Evolutionary conservation across 176 grass and related monocot species (phyloP).

Genomic region (Oropetium thomaeum): DNA sequence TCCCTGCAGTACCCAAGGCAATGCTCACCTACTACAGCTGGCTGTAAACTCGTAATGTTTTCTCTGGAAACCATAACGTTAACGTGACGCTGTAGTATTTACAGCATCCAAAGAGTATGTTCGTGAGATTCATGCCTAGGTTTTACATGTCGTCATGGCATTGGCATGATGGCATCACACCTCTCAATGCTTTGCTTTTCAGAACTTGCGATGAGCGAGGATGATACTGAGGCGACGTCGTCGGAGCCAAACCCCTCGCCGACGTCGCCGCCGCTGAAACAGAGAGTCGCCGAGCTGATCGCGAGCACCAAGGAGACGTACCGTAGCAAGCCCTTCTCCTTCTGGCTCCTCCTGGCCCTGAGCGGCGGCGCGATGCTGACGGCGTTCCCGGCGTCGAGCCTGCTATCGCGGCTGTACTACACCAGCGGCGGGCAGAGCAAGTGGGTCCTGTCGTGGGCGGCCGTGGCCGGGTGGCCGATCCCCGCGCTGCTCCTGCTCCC

Average conservation of each 20-base stretch:
- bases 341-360: slow-evolving; percentile 45
- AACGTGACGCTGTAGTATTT: too few relatives aligned
- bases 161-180: too few relatives aligned
- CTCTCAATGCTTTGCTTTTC: slow-evolving; percentile 8
- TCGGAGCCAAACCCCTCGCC: not conserved
- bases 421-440: slow-evolving; percentile 77
- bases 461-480: slow-evolving; percentile 78
- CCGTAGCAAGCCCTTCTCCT: slow-evolving; percentile 45
- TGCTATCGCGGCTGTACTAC: slow-evolving; percentile 80
- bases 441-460: slow-evolving; percentile 85
- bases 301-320: slow-evolving; percentile 37
- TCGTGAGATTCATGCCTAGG: too few relatives aligned
- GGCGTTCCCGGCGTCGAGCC: slow-evolving; percentile 74
- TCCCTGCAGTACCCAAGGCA: too few relatives aligned
- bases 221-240: not conserved
- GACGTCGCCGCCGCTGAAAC: not conserved
- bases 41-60: too few relatives aligned
- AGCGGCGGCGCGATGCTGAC: slow-evolving; percentile 63
- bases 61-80: too few relatives aligned
- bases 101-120: too few relatives aligned
- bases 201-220: slow-evolving; percentile 5
- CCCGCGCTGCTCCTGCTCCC: slow-evolving; percentile 53
- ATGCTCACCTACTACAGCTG: too few relatives aligned
- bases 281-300: slow-evolving; percentile 27
- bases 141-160: not conserved